A percentile compares a stretch with the other conserved stretches of the same genome.
These are phyloP conservation scores for Skeletonema potamos DNA, from an alignment of 108 stramenopile genomes.

Conservation along the genomic window DNA sequence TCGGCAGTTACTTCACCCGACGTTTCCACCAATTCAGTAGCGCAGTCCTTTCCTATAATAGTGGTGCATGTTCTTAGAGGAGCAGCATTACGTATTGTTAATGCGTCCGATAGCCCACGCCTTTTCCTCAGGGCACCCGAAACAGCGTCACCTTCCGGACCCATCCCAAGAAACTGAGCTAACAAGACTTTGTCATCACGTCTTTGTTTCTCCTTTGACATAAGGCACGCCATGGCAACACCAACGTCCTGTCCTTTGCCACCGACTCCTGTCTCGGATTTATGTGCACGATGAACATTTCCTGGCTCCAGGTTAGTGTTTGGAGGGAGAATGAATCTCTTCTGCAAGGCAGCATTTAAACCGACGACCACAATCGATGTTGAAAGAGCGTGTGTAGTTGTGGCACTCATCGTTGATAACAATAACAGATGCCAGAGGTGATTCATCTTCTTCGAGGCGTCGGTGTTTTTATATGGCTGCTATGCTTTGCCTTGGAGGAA, in stretches of 20 bases:
- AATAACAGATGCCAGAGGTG: not conserved
- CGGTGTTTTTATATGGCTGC: too few species aligned
- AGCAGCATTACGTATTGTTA: conserved; percentile 59
- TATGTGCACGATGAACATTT: conserved; percentile 69
- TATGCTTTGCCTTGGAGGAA: too few species aligned
- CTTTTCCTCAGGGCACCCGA: conserved; percentile 30
- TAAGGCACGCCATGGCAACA: conserved; percentile 64
- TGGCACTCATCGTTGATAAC: not conserved
- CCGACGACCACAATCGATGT: conserved; percentile 65
- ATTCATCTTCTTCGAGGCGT: not conserved
- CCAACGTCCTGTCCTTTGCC: conserved; percentile 91
- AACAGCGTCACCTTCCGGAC: conserved; percentile 71
- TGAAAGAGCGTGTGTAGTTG: conserved; percentile 18
- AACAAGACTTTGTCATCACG: conserved; percentile 28
- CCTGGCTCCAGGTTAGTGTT: conserved; percentile 53
- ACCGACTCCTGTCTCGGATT: conserved; percentile 68
- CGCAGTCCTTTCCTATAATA: conserved; percentile 64
- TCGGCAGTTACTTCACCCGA: conserved; percentile 53
- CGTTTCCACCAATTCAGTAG: conserved; percentile 87
- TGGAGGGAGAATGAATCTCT: conserved; percentile 74
- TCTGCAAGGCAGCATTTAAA: conserved; percentile 82
- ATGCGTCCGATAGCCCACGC: conserved; percentile 46
- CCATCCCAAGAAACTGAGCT: conserved; percentile 77
- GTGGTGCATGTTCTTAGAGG: conserved; percentile 78
- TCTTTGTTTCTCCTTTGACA: conserved; percentile 7